A percentile compares a stretch with the other conserved stretches of the same genome.
phyloP scores from a whole-genome alignment of 23 red algal species.

The Cyanidioschyzon merolae region DNA sequence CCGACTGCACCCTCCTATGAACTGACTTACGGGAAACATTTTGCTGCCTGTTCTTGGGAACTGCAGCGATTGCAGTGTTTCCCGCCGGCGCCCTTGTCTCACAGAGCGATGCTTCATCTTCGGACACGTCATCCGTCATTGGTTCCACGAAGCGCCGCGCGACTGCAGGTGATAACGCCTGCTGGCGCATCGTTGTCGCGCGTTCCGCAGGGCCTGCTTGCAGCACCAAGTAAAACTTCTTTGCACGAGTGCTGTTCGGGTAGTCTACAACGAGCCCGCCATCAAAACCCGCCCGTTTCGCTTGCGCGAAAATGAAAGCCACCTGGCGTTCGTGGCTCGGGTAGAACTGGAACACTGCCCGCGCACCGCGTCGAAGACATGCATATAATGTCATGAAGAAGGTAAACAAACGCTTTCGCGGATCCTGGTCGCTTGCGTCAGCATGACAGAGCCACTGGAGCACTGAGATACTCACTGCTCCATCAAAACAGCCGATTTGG shows the following conservation, averaged over 20 bases:
- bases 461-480: slow-evolving; percentile 85
- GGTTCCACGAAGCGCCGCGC: no score
- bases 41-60: no score
- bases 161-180: no score
- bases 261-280: slow-evolving; percentile 89
- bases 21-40: background rate
- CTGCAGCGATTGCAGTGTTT: no score
- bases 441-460: slow-evolving; percentile 94
- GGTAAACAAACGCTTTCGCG: slow-evolving; percentile 37
- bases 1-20: background rate
- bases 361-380: slow-evolving; percentile 35
- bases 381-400: slow-evolving; percentile 87
- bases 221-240: slow-evolving; percentile 75
- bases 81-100: no score
- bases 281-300: slow-evolving; percentile 63
- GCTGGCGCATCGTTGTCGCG: no score
- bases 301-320: slow-evolving; percentile 41
- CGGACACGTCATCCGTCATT: no score
- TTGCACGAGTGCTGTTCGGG: slow-evolving; percentile 75
- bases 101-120: no score
- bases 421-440: slow-evolving; percentile 42
- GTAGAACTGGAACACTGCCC: slow-evolving; percentile 90
- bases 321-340: slow-evolving; percentile 63
- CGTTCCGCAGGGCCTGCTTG: slow-evolving; percentile 51
- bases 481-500: slow-evolving; percentile 57